A percentile compares a stretch with the other conserved stretches of the same genome.
phyloP scores from a whole-genome alignment of 2,329 filamentous ascomycete genomes.

The Orbilia blumenaviensis region DNA sequence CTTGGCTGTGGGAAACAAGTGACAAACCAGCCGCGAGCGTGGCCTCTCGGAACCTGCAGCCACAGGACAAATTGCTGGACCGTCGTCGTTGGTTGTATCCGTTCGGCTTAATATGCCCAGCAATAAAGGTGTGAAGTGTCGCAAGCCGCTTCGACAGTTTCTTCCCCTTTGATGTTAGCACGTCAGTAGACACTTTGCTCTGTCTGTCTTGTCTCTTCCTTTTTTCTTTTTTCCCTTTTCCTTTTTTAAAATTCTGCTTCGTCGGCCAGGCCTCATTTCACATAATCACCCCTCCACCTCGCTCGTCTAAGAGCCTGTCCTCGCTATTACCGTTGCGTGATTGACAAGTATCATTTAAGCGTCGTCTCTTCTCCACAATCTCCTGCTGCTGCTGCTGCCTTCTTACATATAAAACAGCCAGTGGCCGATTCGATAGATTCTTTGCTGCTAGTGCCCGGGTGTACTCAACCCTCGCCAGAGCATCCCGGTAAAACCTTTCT shows the following conservation, averaged over 20 bases:
- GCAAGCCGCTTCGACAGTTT: slow-evolving; percentile 20
- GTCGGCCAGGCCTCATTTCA: not conserved
- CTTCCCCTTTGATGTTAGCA: slow-evolving; percentile 29
- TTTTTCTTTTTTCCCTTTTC: not conserved
- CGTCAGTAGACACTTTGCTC: not conserved
- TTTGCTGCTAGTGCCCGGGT: slow-evolving; percentile 7
- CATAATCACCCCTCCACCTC: slow-evolving; percentile 14
- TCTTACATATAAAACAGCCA: not conserved
- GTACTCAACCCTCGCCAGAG: slow-evolving; percentile 20
- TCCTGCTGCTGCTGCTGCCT: not conserved
- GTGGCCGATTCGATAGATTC: not conserved
- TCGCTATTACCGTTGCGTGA: slow-evolving; percentile 5
- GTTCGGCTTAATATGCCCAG: slow-evolving; percentile 14
- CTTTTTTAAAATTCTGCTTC: too few species aligned
- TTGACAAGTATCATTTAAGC: slow-evolving; percentile 12
- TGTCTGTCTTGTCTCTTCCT: not conserved
- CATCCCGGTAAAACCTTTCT: slow-evolving; percentile 36
- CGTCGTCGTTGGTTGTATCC: not conserved
- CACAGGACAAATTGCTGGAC: not conserved
- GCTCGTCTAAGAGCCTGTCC: slow-evolving; percentile 4
- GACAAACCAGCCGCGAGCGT: not conserved
- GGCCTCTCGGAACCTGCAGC: not conserved
- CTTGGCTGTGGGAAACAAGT: not conserved
- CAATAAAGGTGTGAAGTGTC: slow-evolving; percentile 25
- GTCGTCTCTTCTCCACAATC: slow-evolving; percentile 15